Conservation (phyloP, 179 eudicot species). For the Camellia oleifera region DNA sequence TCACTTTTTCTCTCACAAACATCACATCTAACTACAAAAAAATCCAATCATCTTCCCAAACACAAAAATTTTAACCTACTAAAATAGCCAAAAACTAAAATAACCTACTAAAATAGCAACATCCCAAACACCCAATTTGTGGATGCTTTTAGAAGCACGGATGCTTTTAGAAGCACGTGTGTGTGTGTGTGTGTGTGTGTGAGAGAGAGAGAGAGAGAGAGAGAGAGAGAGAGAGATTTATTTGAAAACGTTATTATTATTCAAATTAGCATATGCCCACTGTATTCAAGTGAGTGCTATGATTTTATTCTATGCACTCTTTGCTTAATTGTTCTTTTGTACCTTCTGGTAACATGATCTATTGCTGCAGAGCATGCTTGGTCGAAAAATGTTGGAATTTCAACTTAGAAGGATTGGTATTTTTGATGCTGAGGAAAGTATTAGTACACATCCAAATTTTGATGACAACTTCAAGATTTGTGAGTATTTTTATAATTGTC, state of each 20-base stretch:
- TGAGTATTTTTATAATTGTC: slow-evolving; percentile 35
- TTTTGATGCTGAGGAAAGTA: slow-evolving; percentile 83
- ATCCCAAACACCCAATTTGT: too few species aligned
- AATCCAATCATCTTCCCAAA: too few species aligned
- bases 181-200: background rate
- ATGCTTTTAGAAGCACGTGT: too few species aligned
- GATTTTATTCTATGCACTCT: background rate
- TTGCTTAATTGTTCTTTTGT: slow-evolving; percentile 1
- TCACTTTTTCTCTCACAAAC: too few species aligned
- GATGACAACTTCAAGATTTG: slow-evolving; percentile 82
- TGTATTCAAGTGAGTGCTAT: background rate
- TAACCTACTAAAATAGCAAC: too few species aligned
- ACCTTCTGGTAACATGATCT: slow-evolving; percentile 6
- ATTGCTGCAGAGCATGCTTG: slow-evolving; percentile 86
- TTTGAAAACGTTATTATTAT: background rate
- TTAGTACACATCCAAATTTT: slow-evolving; percentile 73
- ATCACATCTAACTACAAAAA: too few species aligned
- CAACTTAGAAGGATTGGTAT: slow-evolving; percentile 83
- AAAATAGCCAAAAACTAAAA: too few species aligned
- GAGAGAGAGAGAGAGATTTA: background rate
- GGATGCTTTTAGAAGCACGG: background rate
- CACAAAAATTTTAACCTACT: too few species aligned
- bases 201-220: too few species aligned
- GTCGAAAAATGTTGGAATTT: slow-evolving; percentile 83
- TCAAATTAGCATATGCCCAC: background rate